phyloP scores from a whole-genome alignment of 2,329 filamentous ascomycete genomes.

The Coniella lustricola region DNA sequence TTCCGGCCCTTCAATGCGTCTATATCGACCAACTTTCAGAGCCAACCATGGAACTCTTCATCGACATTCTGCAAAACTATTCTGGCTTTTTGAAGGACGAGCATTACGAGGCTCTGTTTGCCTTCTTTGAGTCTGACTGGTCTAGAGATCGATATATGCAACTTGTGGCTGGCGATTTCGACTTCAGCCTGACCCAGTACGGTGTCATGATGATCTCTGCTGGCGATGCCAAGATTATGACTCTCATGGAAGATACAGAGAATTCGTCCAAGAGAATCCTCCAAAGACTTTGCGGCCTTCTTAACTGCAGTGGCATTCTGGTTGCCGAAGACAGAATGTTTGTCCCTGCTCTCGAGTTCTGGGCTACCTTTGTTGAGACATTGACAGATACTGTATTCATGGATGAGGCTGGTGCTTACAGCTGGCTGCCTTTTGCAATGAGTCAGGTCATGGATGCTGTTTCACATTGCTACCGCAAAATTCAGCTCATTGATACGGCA shows the following conservation, averaged over 20 bases:
- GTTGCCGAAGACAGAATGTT: conserved; percentile 70
- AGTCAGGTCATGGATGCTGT: conserved; percentile 56
- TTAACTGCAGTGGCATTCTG: conserved; percentile 59
- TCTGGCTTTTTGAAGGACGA: conserved; percentile 53
- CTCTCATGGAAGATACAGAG: conserved; percentile 47
- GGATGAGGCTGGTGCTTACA: conserved; percentile 35
- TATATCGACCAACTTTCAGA: conserved; percentile 51
- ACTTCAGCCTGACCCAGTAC: conserved; percentile 59
- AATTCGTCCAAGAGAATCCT: conserved; percentile 48
- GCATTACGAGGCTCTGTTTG: conserved; percentile 50
- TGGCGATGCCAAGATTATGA: conserved; percentile 57
- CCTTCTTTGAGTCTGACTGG: conserved; percentile 56
- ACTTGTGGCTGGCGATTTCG: conserved; percentile 53
- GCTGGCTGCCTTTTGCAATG: conserved; percentile 54
- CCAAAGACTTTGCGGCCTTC: conserved; percentile 54
- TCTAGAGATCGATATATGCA: conserved; percentile 47
- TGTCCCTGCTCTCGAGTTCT: conserved; percentile 69
- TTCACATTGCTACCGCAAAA: conserved; percentile 61
- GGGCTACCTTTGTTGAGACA: conserved; percentile 68
- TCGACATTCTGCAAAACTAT: conserved; percentile 59
- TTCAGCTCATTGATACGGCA: conserved; percentile 56
- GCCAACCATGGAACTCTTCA: conserved; percentile 55
- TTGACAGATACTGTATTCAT: conserved; percentile 52
- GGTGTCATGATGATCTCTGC: conserved; percentile 62
- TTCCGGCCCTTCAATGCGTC: conserved; percentile 54